These are phyloP conservation scores for Phytophthora pisi DNA, from an alignment of 352 stramenopile genomes.

Conservation along the genomic window DNA sequence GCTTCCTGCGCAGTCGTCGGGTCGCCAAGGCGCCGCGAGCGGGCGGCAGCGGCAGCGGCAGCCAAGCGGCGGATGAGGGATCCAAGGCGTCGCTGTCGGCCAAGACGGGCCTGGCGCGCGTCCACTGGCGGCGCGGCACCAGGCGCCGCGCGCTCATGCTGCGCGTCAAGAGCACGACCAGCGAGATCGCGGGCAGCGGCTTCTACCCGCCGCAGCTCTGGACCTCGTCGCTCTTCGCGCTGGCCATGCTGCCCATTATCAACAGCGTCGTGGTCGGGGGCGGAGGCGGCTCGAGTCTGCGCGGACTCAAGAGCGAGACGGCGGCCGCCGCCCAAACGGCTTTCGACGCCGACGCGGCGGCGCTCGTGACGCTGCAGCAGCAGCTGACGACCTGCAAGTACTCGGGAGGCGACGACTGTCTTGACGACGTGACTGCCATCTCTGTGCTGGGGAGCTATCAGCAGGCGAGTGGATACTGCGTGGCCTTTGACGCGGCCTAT, in stretches of 20 bases:
- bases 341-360: constrained; percentile 45
- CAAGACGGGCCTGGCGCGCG: constrained; percentile 20
- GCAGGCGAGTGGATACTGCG: constrained; percentile 52
- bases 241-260: constrained; percentile 51
- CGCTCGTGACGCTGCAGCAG: constrained; percentile 43
- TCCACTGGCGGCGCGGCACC: constrained; percentile 35
- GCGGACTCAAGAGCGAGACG: constrained; percentile 31
- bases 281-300: constrained; percentile 10
- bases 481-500: constrained; percentile 71
- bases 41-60: neutral
- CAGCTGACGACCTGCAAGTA: constrained; percentile 73
- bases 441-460: constrained; percentile 60
- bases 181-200: constrained; percentile 46
- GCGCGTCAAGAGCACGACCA: constrained; percentile 45
- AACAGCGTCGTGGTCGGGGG: constrained; percentile 45
- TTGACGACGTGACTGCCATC: constrained; percentile 57
- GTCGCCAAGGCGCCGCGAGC: neutral
- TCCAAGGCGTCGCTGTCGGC: no score
- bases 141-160: constrained; percentile 33
- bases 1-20: constrained; percentile 31
- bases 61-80: neutral
- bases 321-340: constrained; percentile 29
- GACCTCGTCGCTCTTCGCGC: constrained; percentile 45
- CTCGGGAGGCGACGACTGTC: constrained; percentile 61
- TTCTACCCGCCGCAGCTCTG: constrained; percentile 49